Percentiles rank a stretch among this genome's conserved stretches.
Conservation (phyloP, 345 rosid genomes). For the Euphorbia peplus region DNA sequence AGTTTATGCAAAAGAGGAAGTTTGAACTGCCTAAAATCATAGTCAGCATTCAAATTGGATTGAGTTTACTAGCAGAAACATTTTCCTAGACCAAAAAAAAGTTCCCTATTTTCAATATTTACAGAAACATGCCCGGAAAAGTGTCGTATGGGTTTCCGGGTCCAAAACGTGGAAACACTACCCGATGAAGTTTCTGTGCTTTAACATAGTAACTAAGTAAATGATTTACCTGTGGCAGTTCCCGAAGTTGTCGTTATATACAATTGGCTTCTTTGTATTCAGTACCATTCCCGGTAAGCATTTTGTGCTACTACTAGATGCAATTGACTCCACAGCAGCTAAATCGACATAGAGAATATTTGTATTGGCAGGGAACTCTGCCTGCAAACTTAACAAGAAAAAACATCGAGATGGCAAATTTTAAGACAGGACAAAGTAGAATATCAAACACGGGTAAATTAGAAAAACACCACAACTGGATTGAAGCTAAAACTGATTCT, state of each 20-base stretch:
- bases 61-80: too few relatives aligned
- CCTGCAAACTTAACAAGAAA: slow-evolving; percentile 55
- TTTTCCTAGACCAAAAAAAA: too few relatives aligned
- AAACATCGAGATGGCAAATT: slow-evolving; percentile 12
- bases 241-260: slow-evolving; percentile 59
- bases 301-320: slow-evolving; percentile 50
- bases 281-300: slow-evolving; percentile 88
- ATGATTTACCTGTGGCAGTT: slow-evolving; percentile 58
- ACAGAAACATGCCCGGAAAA: too few relatives aligned
- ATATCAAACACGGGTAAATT: not conserved
- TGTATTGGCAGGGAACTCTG: slow-evolving; percentile 86
- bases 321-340: slow-evolving; percentile 60
- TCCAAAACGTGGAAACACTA: too few relatives aligned
- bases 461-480: not conserved
- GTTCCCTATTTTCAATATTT: too few relatives aligned
- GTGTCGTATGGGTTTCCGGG: too few relatives aligned
- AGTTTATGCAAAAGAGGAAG: too few relatives aligned
- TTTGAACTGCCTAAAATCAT: too few relatives aligned
- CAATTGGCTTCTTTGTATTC: slow-evolving; percentile 65
- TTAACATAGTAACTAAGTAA: too few relatives aligned
- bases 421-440: not conserved
- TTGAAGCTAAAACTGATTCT: not conserved
- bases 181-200: too few relatives aligned
- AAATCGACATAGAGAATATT: slow-evolving; percentile 85
- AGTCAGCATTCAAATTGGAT: too few relatives aligned